These are phyloP conservation scores for Lodderomyces metapsilosis DNA, from an alignment of 1,139 yeast genomes.

Conservation along the genomic window DNA sequence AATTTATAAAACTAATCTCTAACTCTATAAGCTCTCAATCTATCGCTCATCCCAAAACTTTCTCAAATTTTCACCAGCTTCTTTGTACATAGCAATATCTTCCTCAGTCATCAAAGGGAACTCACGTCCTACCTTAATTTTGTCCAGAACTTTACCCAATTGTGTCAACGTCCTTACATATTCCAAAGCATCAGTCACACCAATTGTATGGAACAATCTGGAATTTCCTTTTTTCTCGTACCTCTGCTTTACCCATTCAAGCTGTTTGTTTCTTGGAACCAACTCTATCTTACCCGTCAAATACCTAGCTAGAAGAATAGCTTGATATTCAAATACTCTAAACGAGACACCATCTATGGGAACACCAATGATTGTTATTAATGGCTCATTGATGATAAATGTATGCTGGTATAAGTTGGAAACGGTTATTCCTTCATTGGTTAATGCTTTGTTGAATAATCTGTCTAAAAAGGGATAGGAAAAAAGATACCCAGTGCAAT, in stretches of 20 bases:
- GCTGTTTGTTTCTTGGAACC: conserved; percentile 30
- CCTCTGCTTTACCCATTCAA: conserved; percentile 30
- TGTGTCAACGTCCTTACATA: conserved; percentile 23
- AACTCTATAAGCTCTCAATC: too few species aligned
- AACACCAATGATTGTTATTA: conserved; percentile 37
- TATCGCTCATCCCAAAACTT: conserved; percentile 15
- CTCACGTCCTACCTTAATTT: conserved; percentile 24
- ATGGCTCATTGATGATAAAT: conserved; percentile 36
- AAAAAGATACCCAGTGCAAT: conserved; percentile 46
- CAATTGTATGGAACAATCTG: conserved; percentile 44
- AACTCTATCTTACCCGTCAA: conserved; percentile 30
- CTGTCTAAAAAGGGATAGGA: conserved; percentile 42
- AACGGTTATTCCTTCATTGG: conserved; percentile 29
- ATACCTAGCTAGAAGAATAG: conserved; percentile 33
- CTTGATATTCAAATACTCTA: conserved; percentile 44
- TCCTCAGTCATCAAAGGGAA: conserved; percentile 31
- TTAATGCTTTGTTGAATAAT: conserved; percentile 21
- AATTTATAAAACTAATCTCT: too few species aligned
- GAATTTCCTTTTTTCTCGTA: conserved; percentile 25
- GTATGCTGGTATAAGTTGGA: conserved; percentile 38
- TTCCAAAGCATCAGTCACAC: conserved; percentile 22
- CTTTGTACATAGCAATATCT: conserved; percentile 22
- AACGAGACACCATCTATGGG: conserved; percentile 42
- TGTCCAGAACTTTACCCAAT: conserved; percentile 28
- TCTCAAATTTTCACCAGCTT: conserved; percentile 21